Conservation (phyloP, 441 rosid species). For the Aleurites moluccanus region DNA sequence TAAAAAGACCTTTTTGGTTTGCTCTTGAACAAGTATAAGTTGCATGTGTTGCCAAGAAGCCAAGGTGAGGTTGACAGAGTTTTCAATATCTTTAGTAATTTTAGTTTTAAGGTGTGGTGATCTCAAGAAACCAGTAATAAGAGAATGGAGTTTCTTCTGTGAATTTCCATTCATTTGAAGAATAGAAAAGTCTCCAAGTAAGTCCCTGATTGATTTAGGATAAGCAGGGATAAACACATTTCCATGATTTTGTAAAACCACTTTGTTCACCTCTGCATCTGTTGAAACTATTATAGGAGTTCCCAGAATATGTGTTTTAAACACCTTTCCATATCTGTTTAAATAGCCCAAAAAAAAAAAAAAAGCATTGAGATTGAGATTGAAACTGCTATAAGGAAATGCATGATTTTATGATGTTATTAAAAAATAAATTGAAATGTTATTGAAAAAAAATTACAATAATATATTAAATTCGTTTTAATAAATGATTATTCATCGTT, state of each 20-base stretch:
- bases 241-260: constrained; percentile 75
- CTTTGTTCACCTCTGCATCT: constrained; percentile 79
- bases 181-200: constrained; percentile 83
- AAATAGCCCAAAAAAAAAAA: not conserved
- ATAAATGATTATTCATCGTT: too few relatives aligned
- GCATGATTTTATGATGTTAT: too few relatives aligned
- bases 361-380: not conserved
- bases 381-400: too few relatives aligned
- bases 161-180: constrained; percentile 69
- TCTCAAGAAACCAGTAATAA: constrained; percentile 75
- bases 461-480: too few relatives aligned
- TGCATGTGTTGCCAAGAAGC: constrained; percentile 56
- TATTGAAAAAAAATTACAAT: too few relatives aligned
- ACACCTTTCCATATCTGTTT: constrained; percentile 76
- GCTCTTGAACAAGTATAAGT: constrained; percentile 63
- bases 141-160: constrained; percentile 83
- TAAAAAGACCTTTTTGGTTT: constrained; percentile 59
- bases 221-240: constrained; percentile 75
- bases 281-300: constrained; percentile 79
- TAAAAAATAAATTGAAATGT: too few relatives aligned
- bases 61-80: constrained; percentile 58
- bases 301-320: constrained; percentile 86
- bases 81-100: constrained; percentile 66
- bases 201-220: constrained; percentile 75
- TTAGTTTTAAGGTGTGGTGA: constrained; percentile 78